A percentile compares a stretch with the other conserved stretches of the same genome.
Conservation (phyloP, 257 asterid species). For the Ballota nigra region DNA sequence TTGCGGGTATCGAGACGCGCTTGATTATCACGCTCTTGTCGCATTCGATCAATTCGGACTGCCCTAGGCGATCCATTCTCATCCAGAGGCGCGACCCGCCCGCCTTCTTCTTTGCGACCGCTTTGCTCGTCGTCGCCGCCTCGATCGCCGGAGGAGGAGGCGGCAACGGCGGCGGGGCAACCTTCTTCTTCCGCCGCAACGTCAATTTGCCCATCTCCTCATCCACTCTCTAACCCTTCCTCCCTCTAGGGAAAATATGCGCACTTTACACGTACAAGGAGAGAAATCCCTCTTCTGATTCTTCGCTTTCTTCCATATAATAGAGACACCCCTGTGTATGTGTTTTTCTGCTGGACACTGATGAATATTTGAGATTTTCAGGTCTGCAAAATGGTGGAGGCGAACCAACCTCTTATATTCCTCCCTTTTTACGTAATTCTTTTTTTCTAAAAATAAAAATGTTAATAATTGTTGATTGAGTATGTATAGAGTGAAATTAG, state of each 20-base stretch:
- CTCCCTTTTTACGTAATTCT: background rate
- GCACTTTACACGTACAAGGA: background rate
- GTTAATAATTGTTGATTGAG: too few relatives aligned
- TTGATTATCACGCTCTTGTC: slow-evolving; percentile 71
- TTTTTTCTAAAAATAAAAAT: background rate
- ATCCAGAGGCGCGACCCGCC: slow-evolving; percentile 89
- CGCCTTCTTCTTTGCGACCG: slow-evolving; percentile 65
- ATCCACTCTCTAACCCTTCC: slow-evolving; percentile 8
- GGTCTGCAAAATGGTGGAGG: slow-evolving; percentile 11
- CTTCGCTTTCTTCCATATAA: slow-evolving; percentile 37
- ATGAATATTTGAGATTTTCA: slow-evolving; percentile 7
- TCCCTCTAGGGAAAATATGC: background rate
- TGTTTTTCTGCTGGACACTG: slow-evolving; percentile 1
- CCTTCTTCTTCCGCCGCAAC: slow-evolving; percentile 62
- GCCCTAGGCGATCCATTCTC: slow-evolving; percentile 87
- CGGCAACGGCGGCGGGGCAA: slow-evolving; percentile 30
- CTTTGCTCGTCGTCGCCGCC: slow-evolving; percentile 33
- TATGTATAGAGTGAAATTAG: too few relatives aligned
- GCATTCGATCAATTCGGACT: slow-evolving; percentile 90
- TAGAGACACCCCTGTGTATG: background rate
- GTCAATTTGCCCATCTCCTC: slow-evolving; percentile 39
- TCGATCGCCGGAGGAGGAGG: slow-evolving; percentile 48
- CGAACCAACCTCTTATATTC: background rate
- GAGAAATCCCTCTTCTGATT: slow-evolving; percentile 23
- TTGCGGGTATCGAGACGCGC: slow-evolving; percentile 81